phyloP scores from a whole-genome alignment of 202 grass and related monocot species.

The Schoenoplectus triqueter region DNA sequence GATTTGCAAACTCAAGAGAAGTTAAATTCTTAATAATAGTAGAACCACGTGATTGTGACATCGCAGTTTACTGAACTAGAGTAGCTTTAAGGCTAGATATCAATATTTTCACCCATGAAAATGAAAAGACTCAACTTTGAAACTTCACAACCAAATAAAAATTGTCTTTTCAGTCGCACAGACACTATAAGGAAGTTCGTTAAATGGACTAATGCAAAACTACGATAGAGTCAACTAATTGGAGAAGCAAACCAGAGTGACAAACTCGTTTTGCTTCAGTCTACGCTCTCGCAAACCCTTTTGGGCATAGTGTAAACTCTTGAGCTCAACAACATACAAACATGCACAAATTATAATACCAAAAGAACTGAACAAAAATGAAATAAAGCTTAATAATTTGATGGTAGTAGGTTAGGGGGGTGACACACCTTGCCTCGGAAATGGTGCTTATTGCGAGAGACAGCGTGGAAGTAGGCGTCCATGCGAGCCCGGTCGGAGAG shows the following conservation, averaged over 20 bases:
- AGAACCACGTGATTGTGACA: background rate
- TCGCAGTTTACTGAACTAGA: background rate
- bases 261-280: background rate
- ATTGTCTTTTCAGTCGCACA: background rate
- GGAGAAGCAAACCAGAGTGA: background rate
- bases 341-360: background rate
- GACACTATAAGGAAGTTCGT: background rate
- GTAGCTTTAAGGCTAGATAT: background rate
- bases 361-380: background rate
- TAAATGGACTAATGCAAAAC: background rate
- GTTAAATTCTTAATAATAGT: background rate
- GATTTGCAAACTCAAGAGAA: background rate
- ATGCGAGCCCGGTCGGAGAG: constrained; percentile 91
- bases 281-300: background rate
- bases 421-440: constrained; percentile 72
- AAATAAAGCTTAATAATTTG: background rate
- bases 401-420: background rate
- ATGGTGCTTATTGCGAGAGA: constrained; percentile 85
- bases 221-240: background rate
- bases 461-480: constrained; percentile 89
- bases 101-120: background rate
- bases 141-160: background rate
- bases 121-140: background rate
- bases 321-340: background rate
- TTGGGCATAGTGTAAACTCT: background rate